Evolutionary conservation across 2,329 filamentous ascomycete genomes (phyloP).

Genomic region (Chrysoporthe cubensis): DNA sequence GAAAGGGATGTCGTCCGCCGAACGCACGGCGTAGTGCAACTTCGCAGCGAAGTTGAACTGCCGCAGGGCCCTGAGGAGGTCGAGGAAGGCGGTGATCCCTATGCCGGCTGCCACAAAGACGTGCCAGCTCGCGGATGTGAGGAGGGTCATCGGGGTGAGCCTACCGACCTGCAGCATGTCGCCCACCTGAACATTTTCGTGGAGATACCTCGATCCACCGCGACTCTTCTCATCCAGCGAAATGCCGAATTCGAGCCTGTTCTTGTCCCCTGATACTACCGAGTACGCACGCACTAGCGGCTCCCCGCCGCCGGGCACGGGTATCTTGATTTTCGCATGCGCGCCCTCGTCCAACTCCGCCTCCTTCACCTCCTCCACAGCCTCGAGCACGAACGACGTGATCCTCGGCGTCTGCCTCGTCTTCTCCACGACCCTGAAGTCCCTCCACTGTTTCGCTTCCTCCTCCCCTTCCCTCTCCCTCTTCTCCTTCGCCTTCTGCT

Average conservation of each 20-base stretch:
- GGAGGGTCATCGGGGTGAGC: slow-evolving; percentile 55
- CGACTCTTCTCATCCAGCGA: slow-evolving; percentile 58
- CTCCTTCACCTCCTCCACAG: slow-evolving; percentile 41
- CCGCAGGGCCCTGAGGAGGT: slow-evolving; percentile 47
- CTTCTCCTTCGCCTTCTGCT: slow-evolving; percentile 38
- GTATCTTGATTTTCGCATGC: slow-evolving; percentile 60
- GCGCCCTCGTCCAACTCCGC: slow-evolving; percentile 47
- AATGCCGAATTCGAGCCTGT: slow-evolving; percentile 61
- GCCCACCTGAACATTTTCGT: slow-evolving; percentile 51
- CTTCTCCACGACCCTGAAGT: slow-evolving; percentile 54
- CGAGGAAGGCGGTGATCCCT: slow-evolving; percentile 67
- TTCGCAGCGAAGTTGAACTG: slow-evolving; percentile 53
- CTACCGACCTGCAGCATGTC: slow-evolving; percentile 55
- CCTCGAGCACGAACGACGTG: slow-evolving; percentile 56
- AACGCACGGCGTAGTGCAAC: slow-evolving; percentile 64
- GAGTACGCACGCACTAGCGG: slow-evolving; percentile 64
- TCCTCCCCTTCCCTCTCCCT: slow-evolving; percentile 29
- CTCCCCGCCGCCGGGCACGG: slow-evolving; percentile 41
- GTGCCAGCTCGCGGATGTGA: slow-evolving; percentile 56
- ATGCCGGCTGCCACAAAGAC: slow-evolving; percentile 68
- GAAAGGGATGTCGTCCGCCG: slow-evolving; percentile 58
- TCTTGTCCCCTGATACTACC: slow-evolving; percentile 54
- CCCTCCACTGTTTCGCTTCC: slow-evolving; percentile 44
- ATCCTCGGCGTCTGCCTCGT: slow-evolving; percentile 55
- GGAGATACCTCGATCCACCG: slow-evolving; percentile 65